Base-by-base conservation (phyloP, 176 grass and related monocot species). In the Phoenix roebelenii region DNA sequence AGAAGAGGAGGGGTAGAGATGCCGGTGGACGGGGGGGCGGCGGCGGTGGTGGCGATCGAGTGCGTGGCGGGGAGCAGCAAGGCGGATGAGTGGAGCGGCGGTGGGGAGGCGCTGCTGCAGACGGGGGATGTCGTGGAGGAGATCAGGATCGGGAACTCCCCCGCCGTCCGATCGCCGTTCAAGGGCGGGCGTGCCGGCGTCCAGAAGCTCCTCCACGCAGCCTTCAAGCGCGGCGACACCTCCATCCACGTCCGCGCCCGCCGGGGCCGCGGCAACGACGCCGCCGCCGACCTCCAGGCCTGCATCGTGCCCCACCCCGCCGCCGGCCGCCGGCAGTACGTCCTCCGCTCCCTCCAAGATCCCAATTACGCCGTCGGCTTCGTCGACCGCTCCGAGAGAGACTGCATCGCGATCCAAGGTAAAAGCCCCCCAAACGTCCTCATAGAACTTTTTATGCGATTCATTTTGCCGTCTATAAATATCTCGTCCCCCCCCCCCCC, bases 141-240 rank as follows among this genome's bases (percentile, higher is more conserved):
- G 51, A 18, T 68, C 52, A 68, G 14, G 17, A 55, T 68, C 52
- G 28, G 28, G 52, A 10, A 7, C 23, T 35, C 18, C 25, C 52
- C 52, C 4, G 52, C 65, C 5, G 18, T 39, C 16, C 65, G 14
- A 28, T 25, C 65, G 18, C 65, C 65, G 10, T 55, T 68, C 52
- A 68, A 68, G 65, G 52, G 52, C n/a, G 65, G 65, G 26, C 10
- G 52, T n/a, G 26, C 65, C n/a, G 24, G 50, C 60, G 66, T 85
- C 74, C 79, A 76, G 22, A 73, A 76, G 79, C 76, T 79, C 55
- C 59, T 90, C 59, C 75, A 76, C 78, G 69, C 79, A 22, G 82
- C 87, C 22, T 85, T 85, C 82, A 90, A 71, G 76, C 72, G 75
- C 60, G 82, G 74, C 22, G 74, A 74, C 52, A 68, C 52, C 18